phyloP scores from a whole-genome alignment of 2,329 filamentous ascomycete species.

The Xenoacremonium recifei region DNA sequence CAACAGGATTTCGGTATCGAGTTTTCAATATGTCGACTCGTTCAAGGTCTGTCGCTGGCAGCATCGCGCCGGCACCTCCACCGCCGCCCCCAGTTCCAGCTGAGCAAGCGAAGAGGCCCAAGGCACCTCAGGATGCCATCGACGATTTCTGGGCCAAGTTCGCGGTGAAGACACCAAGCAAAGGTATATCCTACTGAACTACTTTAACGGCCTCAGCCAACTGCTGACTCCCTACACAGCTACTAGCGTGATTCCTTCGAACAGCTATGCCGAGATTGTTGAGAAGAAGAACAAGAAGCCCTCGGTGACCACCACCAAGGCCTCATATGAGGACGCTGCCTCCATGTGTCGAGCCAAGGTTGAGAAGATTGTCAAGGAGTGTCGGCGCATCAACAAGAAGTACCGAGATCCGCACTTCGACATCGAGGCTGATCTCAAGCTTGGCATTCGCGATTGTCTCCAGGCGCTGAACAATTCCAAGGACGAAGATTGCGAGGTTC shows the following conservation, averaged over 20 bases:
- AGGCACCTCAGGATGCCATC: conserved; percentile 64
- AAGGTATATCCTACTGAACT: conserved; percentile 50
- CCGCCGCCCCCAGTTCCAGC: background rate
- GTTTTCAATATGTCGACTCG: too few relatives aligned
- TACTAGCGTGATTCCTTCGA: conserved; percentile 68
- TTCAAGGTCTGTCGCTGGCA: background rate
- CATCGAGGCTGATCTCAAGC: conserved; percentile 73
- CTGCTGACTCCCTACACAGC: conserved; percentile 36
- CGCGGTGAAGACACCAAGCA: conserved; percentile 67
- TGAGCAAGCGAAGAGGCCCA: conserved; percentile 26
- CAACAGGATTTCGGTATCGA: too few relatives aligned
- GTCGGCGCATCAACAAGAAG: conserved; percentile 76
- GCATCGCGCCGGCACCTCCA: background rate
- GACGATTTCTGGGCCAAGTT: conserved; percentile 75
- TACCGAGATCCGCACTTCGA: conserved; percentile 88
- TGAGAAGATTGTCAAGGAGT: conserved; percentile 59
- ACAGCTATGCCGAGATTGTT: conserved; percentile 60
- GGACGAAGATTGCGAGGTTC: conserved; percentile 15
- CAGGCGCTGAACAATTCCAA: conserved; percentile 44
- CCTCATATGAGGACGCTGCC: conserved; percentile 71
- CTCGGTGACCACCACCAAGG: conserved; percentile 55
- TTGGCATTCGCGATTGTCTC: conserved; percentile 49
- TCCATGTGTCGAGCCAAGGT: conserved; percentile 66
- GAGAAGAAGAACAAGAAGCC: conserved; percentile 55
- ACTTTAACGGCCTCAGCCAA: background rate